Evolutionary conservation across 2,329 filamentous ascomycete genomes (phyloP), one percentile per base, ranked within the genome.

Genomic region (Aureobasidium vineae): DNA sequence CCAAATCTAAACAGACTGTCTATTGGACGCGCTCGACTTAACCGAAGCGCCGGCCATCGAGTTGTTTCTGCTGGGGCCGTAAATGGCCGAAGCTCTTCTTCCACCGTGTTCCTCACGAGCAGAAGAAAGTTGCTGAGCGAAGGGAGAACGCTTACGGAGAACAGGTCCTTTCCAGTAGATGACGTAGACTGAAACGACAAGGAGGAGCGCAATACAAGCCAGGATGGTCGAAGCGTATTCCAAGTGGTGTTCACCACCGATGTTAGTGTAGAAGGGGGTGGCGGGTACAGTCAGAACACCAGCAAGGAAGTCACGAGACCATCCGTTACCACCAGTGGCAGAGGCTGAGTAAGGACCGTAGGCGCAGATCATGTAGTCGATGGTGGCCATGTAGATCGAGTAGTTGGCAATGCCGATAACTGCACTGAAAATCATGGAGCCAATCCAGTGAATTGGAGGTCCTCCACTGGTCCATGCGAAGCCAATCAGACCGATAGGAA

Each of bases 311-410:
- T 92, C 89, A 71, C 90, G 83, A 2, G 89, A 82, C 79, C 89
- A 91, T 1, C 89, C 90, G 70, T 92, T 92, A 38, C 90, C 90
- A 54, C 90, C 90, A 0, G 89, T 91, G 1, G 89, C 90, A 0
- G 88, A 90, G 1, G 89, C 88, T 1, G 88, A 87, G 75, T 91
- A 92, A 0, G 87, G 86, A 0, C 89, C 90, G 71, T 91, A 90
- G 0, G 88, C 87, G 70, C 86, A 88, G 41, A 91, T 85, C 85
- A 91, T 91, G 78, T 92, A 92, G 75, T 92, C 88, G 69, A 91
- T 89, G 1, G 88, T 90, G 1, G 88, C 87, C 86, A 90, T 90
- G 78, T 91, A 91, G 67, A 75, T 75, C 31, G 74, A 65, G 66
- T 77, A 77, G 72, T 92, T 92, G 66, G 89, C 89, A 57, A 92